These are phyloP conservation scores for Sporothrix pallida DNA, from an alignment of 2,329 filamentous ascomycete species.

Conservation along the genomic window DNA sequence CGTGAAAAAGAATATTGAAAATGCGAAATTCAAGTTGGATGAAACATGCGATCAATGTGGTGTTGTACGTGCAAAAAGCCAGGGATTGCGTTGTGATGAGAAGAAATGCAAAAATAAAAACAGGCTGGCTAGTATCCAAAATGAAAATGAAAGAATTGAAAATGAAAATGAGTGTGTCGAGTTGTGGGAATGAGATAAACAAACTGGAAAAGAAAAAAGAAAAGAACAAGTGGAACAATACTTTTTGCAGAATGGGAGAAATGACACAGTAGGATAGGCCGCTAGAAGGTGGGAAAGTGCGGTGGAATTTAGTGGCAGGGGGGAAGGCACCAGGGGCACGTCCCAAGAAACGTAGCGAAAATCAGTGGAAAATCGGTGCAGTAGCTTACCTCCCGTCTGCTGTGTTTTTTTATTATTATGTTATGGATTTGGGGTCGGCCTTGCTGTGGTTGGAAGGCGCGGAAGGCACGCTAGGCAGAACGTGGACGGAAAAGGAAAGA, in stretches of 20 bases:
- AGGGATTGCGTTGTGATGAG: too few relatives aligned
- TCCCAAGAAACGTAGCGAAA: slow-evolving; percentile 32
- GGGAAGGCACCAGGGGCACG: neutral
- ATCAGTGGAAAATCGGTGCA: slow-evolving; percentile 27
- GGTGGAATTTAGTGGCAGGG: neutral
- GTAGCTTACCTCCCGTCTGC: slow-evolving; percentile 37
- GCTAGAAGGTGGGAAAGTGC: neutral
- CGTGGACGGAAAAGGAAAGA: slow-evolving; percentile 29
- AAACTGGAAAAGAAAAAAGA: slow-evolving; percentile 17
- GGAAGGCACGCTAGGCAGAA: slow-evolving; percentile 35
- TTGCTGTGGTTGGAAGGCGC: neutral
- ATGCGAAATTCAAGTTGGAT: neutral
- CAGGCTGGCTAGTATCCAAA: slow-evolving; percentile 15
- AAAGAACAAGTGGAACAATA: slow-evolving; percentile 20
- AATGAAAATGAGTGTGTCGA: neutral
- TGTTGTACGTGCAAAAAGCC: neutral
- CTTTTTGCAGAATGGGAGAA: slow-evolving; percentile 2
- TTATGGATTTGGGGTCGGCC: slow-evolving; percentile 8
- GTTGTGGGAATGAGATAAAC: neutral
- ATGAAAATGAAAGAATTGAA: neutral
- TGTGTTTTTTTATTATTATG: slow-evolving; percentile 20
- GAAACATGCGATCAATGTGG: neutral
- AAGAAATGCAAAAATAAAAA: slow-evolving; percentile 10
- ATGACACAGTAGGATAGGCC: neutral
- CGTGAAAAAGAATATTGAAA: neutral